Evolutionary conservation across 2,329 filamentous ascomycete species (phyloP).

Genomic region (Biscogniauxia sp.): DNA sequence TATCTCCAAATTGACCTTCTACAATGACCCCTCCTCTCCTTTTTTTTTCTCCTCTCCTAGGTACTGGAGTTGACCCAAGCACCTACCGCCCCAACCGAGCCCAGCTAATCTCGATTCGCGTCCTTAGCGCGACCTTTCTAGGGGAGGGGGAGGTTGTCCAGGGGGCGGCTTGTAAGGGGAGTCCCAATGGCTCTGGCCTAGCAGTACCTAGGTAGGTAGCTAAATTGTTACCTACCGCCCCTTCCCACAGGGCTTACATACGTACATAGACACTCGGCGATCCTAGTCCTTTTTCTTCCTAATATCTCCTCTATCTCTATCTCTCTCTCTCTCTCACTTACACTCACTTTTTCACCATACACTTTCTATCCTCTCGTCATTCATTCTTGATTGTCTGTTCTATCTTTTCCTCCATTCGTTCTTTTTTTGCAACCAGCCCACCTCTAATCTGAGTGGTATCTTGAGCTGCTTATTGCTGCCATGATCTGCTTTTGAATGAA

Average conservation of each 20-base stretch:
- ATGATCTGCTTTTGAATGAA: conserved; percentile 10
- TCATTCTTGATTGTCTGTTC: background rate
- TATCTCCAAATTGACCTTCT: background rate
- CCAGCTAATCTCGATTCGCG: conserved; percentile 2
- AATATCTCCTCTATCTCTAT: no score
- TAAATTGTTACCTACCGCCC: background rate
- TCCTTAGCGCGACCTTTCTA: background rate
- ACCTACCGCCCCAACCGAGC: background rate
- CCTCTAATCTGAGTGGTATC: background rate
- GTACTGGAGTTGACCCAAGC: background rate
- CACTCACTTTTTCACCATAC: background rate
- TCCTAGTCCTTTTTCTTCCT: background rate
- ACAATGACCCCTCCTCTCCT: background rate
- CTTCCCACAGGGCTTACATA: background rate
- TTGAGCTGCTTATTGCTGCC: conserved; percentile 7
- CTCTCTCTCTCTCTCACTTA: background rate
- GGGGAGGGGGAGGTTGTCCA: background rate
- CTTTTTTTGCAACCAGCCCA: background rate
- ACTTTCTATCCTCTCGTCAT: background rate
- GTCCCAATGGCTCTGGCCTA: background rate
- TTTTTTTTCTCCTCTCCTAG: background rate
- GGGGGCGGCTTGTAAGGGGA: background rate
- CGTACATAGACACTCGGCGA: background rate
- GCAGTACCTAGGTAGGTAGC: no score
- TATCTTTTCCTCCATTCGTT: conserved; percentile 2